Base-by-base conservation (phyloP, 1,284 basidiomycete species). In the Cronartium quercuum region DNA sequence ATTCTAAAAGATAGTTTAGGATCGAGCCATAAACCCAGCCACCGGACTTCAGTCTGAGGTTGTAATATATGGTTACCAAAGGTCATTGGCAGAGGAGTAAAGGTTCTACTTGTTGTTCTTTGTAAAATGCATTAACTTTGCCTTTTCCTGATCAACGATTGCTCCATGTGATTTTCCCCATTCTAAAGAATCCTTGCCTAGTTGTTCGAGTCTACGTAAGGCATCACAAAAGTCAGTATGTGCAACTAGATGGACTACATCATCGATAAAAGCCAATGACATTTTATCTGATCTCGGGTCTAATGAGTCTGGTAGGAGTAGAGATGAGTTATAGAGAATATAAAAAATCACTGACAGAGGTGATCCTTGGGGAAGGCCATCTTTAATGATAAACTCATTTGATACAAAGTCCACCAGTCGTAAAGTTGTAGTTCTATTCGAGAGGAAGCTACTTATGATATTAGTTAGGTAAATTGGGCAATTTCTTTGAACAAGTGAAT, bases 111-210 rank as follows among this genome's bases (percentile, higher is more conserved):
- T 42, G n/a, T n/a, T n/a, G n/a, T n/a, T n/a, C n/a, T 34, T 15
- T 2, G 65, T 44, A 42, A 66, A 66, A 34, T 18, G 44, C 66
- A 68, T 68, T 18, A 68, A n/a, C 4, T 40, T 15, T 9, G 51
- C 21, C n/a, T 68, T 68, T 55, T 68, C 38, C 34, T 55, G 44
- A 29, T 68, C 66, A 60, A 68, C 38, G 42, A 69, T 61, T 42
- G 57, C 68, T 34, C 68, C 58, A 18, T 24, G 35, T 35, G n/a
- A 15, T 35, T 62, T 10, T 24, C 42, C 58, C 57, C 68, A 62
- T 21, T 9, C 37, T 42, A 42, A 24, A 21, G 57, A 60, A 9
- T 35, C 60, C 12, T 29, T 18, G 12, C 29, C 29, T 41, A 29
- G 58, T 35, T 42, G 5, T 24, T n/a, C 18, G 24, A 61, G n/a